These are phyloP conservation scores for Boletus reticulatus DNA, from an alignment of 768 basidiomycete genomes.

Conservation along the genomic window DNA sequence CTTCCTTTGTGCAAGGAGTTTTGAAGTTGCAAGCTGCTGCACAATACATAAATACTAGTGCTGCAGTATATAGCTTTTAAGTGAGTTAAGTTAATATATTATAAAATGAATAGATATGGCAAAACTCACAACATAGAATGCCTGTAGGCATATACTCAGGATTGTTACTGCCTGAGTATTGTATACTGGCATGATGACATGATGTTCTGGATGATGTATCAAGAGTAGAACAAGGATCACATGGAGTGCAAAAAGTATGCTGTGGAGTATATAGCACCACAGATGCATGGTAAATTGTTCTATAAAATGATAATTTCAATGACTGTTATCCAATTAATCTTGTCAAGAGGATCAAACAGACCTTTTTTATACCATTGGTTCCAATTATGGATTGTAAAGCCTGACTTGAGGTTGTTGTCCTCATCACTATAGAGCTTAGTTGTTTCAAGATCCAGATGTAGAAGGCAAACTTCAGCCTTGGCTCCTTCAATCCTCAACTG, in stretches of 20 bases:
- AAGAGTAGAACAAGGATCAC: background rate
- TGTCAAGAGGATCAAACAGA: background rate
- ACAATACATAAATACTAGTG: constrained; percentile 17
- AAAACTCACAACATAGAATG: background rate
- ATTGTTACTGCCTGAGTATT: background rate
- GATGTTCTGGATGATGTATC: background rate
- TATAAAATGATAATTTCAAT: background rate
- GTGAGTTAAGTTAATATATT: background rate
- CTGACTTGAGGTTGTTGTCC: background rate
- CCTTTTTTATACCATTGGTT: background rate
- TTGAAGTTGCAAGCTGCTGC: constrained; percentile 15
- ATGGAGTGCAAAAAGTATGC: background rate
- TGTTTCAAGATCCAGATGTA: background rate
- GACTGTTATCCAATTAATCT: background rate
- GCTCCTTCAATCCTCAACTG: background rate
- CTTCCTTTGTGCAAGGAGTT: background rate
- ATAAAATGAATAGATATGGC: background rate
- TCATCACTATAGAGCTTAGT: background rate
- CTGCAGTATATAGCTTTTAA: constrained; percentile 13
- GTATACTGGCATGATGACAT: background rate
- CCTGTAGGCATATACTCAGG: background rate
- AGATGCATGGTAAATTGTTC: background rate
- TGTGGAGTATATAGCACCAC: background rate
- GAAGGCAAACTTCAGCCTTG: background rate
- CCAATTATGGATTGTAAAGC: background rate